Conservation (phyloP, 148 eudicot genomes). For the Chenopodium quinoa region DNA sequence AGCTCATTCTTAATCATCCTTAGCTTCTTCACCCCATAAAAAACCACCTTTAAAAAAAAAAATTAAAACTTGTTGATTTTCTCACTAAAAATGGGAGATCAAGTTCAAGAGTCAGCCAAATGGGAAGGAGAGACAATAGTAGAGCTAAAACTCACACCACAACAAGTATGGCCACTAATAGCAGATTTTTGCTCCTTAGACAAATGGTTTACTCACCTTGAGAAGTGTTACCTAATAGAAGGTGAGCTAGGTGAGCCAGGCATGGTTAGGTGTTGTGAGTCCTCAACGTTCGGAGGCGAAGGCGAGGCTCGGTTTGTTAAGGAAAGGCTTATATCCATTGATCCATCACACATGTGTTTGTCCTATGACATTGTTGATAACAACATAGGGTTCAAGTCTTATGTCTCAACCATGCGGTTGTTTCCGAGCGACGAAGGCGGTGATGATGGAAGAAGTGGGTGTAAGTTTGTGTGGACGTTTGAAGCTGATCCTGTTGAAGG, state of each 20-base stretch:
- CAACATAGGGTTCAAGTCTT: conserved; percentile 34
- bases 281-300: conserved; percentile 17
- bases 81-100: conserved; percentile 12
- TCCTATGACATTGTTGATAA: conserved; percentile 38
- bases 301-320: conserved; percentile 29
- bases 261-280: conserved; percentile 43
- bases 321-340: conserved; percentile 40
- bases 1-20: background rate
- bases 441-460: conserved; percentile 17
- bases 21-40: background rate
- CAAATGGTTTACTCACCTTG: conserved; percentile 44
- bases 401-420: conserved; percentile 32
- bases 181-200: conserved; percentile 46
- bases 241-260: conserved; percentile 40
- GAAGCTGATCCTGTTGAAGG: conserved; percentile 44
- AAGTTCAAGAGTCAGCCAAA: conserved; percentile 27
- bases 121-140: conserved; percentile 62
- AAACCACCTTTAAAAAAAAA: too few species aligned
- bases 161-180: conserved; percentile 57
- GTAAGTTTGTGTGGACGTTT: conserved; percentile 42
- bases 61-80: too few species aligned
- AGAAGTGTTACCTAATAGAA: conserved; percentile 39
- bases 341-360: conserved; percentile 29
- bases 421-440: conserved; percentile 10
- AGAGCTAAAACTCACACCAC: conserved; percentile 32